Percentiles rank a stretch among this genome's conserved stretches.
Evolutionary conservation across 2,329 filamentous ascomycete species (phyloP).

Genomic region (Xylaria sp.): DNA sequence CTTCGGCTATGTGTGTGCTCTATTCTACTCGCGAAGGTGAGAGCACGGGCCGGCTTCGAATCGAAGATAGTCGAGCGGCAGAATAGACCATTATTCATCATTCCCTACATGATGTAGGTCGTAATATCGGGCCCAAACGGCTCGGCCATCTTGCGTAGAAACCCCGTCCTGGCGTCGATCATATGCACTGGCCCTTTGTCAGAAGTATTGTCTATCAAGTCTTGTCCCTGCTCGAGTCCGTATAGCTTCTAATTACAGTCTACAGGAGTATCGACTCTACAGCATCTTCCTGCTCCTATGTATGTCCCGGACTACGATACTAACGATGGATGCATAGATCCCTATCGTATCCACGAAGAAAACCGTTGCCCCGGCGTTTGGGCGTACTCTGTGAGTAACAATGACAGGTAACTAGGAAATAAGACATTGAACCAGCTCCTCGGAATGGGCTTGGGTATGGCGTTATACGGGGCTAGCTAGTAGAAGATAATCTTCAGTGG

Average conservation of each 20-base stretch:
- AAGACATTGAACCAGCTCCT: not conserved
- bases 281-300: too few relatives aligned
- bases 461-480: not conserved
- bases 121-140: not conserved
- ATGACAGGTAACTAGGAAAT: not conserved
- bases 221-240: not conserved
- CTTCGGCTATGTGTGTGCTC: not conserved
- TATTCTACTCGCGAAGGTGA: too few relatives aligned
- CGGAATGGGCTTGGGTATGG: not conserved
- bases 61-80: too few relatives aligned
- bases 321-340: too few relatives aligned
- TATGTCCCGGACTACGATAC: too few relatives aligned
- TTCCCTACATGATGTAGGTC: not conserved
- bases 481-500: not conserved
- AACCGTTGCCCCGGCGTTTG: not conserved
- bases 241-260: not conserved
- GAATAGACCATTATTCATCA: too few relatives aligned
- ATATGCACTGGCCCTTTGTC: slow-evolving; percentile 10
- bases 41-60: too few relatives aligned
- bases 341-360: not conserved
- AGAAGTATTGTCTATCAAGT: not conserved
- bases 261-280: too few relatives aligned
- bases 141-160: not conserved
- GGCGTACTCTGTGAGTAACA: not conserved
- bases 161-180: not conserved